These are phyloP conservation scores for Fusarium austroafricanum DNA, from an alignment of 2,329 filamentous ascomycete genomes.

Conservation along the genomic window DNA sequence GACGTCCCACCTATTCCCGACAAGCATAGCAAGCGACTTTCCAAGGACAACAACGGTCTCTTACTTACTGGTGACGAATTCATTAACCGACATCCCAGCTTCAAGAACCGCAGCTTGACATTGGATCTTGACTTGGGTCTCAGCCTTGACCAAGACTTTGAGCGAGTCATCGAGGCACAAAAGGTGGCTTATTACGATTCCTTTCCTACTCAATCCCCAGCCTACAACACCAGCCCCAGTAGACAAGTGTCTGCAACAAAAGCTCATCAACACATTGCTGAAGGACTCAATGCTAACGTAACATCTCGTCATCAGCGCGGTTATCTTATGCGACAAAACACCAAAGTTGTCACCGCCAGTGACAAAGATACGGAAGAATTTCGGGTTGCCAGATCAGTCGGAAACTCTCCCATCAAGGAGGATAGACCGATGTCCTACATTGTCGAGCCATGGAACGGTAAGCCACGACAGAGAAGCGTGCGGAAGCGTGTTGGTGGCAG, in stretches of 20 bases:
- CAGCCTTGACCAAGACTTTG: slow-evolving; percentile 91
- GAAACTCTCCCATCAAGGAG: slow-evolving; percentile 78
- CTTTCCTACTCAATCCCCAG: slow-evolving; percentile 39
- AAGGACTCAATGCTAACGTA: slow-evolving; percentile 69
- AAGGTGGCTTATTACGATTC: slow-evolving; percentile 73
- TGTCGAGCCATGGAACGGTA: slow-evolving; percentile 95
- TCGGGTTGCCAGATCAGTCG: slow-evolving; percentile 68
- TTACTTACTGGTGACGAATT: slow-evolving; percentile 55
- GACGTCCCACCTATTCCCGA: slow-evolving; percentile 70
- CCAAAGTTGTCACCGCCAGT: slow-evolving; percentile 94
- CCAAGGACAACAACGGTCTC: slow-evolving; percentile 58
- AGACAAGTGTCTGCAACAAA: slow-evolving; percentile 60
- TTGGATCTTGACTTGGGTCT: slow-evolving; percentile 85
- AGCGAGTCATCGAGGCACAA: slow-evolving; percentile 94
- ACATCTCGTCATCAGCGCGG: slow-evolving; percentile 82
- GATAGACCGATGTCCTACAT: slow-evolving; percentile 91
- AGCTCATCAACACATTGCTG: slow-evolving; percentile 12
- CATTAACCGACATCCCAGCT: slow-evolving; percentile 74
- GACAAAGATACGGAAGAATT: slow-evolving; percentile 73
- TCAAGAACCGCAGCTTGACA: slow-evolving; percentile 85
- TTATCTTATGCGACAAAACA: slow-evolving; percentile 98
- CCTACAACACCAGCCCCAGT: slow-evolving; percentile 42
- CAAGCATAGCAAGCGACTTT: slow-evolving; percentile 67
- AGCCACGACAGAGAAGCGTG: slow-evolving; percentile 73
- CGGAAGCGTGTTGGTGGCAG: slow-evolving; percentile 62